Percentiles rank a stretch among this genome's conserved stretches.
These are phyloP conservation scores for Penicillium daleae DNA, from an alignment of 495 filamentous ascomycete species.

Conservation along the genomic window DNA sequence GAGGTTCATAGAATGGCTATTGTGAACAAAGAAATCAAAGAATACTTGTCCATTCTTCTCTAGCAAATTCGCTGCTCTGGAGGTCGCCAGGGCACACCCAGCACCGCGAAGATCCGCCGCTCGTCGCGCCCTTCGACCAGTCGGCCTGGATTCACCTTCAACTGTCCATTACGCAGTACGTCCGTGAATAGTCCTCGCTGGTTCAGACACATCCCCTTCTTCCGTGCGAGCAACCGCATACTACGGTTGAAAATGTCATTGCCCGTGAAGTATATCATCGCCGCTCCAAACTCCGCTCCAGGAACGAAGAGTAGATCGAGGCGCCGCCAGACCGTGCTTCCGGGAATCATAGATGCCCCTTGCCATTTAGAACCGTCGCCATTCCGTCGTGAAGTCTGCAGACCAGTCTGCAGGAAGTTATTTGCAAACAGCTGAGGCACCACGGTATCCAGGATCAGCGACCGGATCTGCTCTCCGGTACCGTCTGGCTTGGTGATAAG, in stretches of 20 bases:
- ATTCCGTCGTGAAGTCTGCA: constrained; percentile 47
- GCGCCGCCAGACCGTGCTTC: constrained; percentile 66
- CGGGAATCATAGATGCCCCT: constrained; percentile 74
- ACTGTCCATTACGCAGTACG: constrained; percentile 63
- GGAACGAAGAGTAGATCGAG: constrained; percentile 91
- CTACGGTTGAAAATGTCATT: constrained; percentile 97
- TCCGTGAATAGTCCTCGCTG: constrained; percentile 81
- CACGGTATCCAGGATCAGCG: constrained; percentile 64
- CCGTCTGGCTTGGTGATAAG: constrained; percentile 77
- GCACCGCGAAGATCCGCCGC: constrained; percentile 79
- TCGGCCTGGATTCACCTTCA: constrained; percentile 71
- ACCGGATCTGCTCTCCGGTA: constrained; percentile 59
- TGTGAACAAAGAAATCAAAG: not conserved
- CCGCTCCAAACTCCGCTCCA: constrained; percentile 79
- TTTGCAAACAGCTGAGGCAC: constrained; percentile 61
- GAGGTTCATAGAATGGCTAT: not conserved
- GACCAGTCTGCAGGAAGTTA: constrained; percentile 62
- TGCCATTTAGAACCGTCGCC: constrained; percentile 78
- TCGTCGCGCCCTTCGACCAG: constrained; percentile 79
- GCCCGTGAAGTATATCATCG: constrained; percentile 93
- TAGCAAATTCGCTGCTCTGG: constrained; percentile 77
- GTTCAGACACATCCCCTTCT: constrained; percentile 85
- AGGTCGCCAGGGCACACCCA: constrained; percentile 87
- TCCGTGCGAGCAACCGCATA: constrained; percentile 78
- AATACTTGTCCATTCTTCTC: not conserved